phyloP scores from a whole-genome alignment of 306 rosid species.

The Hippophae rhamnoides region DNA sequence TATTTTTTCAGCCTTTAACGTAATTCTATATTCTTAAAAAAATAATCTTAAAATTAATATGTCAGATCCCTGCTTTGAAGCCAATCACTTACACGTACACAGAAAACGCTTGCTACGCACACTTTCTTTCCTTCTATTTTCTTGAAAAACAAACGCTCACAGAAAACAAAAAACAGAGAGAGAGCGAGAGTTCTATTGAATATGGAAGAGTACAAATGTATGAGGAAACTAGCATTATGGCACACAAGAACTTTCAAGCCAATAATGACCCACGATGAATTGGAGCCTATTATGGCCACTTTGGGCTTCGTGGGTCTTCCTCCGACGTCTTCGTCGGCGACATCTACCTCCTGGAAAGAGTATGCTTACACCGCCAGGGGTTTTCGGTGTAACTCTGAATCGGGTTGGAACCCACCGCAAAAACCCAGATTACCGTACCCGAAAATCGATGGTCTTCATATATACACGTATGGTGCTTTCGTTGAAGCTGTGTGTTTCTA shows the following conservation, averaged over 20 bases:
- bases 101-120: no score
- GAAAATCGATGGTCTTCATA: constrained; percentile 45
- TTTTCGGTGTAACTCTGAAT: neutral
- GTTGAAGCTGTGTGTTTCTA: constrained; percentile 39
- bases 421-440: constrained; percentile 40
- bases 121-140: no score
- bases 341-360: constrained; percentile 28
- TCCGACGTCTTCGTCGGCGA: constrained; percentile 4
- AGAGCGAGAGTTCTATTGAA: no score
- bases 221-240: constrained; percentile 43
- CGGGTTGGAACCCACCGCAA: constrained; percentile 10
- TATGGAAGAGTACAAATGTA: constrained; percentile 32
- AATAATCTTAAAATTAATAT: no score
- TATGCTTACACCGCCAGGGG: constrained; percentile 27
- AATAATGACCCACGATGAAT: constrained; percentile 51
- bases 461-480: constrained; percentile 39
- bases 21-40: no score
- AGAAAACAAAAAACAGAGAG: no score
- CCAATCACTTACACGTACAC: no score
- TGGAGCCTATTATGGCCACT: constrained; percentile 48
- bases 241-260: constrained; percentile 44
- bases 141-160: no score
- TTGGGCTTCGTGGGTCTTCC: constrained; percentile 38
- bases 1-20: no score
- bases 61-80: no score